Evolutionary conservation across 1,284 basidiomycete genomes (phyloP), one percentile per base, ranked within the genome.

Genomic region (Farysia itapuensis): DNA sequence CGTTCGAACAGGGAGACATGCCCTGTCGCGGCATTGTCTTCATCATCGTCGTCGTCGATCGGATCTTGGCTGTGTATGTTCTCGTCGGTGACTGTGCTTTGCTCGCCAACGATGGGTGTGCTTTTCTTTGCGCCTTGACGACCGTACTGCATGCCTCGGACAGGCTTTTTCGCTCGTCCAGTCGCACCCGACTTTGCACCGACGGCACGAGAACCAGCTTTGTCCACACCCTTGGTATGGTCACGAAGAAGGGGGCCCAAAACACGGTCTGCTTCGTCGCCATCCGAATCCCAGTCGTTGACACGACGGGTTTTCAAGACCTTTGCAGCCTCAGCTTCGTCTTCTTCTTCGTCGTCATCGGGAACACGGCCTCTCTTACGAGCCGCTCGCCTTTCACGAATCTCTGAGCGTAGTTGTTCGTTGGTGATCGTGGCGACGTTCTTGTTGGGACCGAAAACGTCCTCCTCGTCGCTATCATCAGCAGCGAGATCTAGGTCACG

Each of bases 211-310:
- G n/a, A n/a, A n/a, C n/a, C n/a, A n/a, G n/a, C n/a, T n/a, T n/a
- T n/a, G n/a, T n/a, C n/a, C n/a, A n/a, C n/a, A n/a, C n/a, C 26
- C 26, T 28, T 28, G 36, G 35, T 40, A 4, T 41, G 51, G 23
- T 56, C 52, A 4, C 37, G 29, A 28, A 28, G 26, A 9, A 9
- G 26, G n/a, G 26, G 11, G 26, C 26, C n/a, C 26, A 28, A 28
- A 9, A 11, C 11, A 9, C n/a, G 26, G 7, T 35, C 35, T 3
- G 31, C 42, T 21, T 45, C 50, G 4, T 39, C 35, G 20, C 54
- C 50, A 16, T 54, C 57, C 30, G 48, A 51, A 5, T 59, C 49
- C 56, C 49, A 52, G 28, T 21, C 18, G 12, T 28, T 28, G 26
- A 9, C 26, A 28, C n/a, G 26, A 9, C 26, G 26, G 11, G 9